phyloP scores from a whole-genome alignment of 768 basidiomycete genomes.

The Antrodiella citrinella region DNA sequence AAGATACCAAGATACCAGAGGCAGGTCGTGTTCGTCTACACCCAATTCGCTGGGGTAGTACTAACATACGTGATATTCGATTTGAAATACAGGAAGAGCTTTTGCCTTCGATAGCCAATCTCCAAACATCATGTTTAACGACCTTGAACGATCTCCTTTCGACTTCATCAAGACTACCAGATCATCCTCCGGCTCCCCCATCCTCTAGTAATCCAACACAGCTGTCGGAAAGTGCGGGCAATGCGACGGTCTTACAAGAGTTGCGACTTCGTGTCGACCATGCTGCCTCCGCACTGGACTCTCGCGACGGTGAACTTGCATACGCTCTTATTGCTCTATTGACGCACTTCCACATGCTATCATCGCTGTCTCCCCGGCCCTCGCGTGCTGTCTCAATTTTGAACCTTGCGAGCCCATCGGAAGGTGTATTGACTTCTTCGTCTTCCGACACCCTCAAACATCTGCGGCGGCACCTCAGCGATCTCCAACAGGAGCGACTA shows the following conservation, averaged over 20 bases:
- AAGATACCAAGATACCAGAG: background rate
- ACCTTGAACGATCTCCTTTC: constrained; percentile 54
- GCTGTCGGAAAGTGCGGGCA: constrained; percentile 21
- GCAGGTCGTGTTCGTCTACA: background rate
- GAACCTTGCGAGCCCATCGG: constrained; percentile 11
- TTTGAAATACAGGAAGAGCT: constrained; percentile 40
- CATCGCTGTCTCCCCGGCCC: constrained; percentile 15
- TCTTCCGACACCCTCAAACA: constrained; percentile 33
- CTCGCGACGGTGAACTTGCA: constrained; percentile 54
- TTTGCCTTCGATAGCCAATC: constrained; percentile 62
- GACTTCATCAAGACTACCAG: constrained; percentile 42
- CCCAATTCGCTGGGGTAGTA: background rate
- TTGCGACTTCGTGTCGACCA: constrained; percentile 46
- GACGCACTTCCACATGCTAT: constrained; percentile 57
- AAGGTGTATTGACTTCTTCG: background rate
- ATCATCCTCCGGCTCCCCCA: constrained; percentile 59
- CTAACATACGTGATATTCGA: background rate
- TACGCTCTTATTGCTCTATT: constrained; percentile 64
- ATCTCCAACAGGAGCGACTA: constrained; percentile 52
- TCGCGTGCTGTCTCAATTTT: constrained; percentile 2
- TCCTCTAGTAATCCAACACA: constrained; percentile 37
- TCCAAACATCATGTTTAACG: constrained; percentile 68
- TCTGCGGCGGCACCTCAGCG: constrained; percentile 61
- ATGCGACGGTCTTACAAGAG: constrained; percentile 51
- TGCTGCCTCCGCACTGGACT: constrained; percentile 28